A percentile compares a stretch with the other conserved stretches of the same genome.
Conservation (phyloP, 2,329 filamentous ascomycete genomes). For the Fusarium gaditjirri region DNA sequence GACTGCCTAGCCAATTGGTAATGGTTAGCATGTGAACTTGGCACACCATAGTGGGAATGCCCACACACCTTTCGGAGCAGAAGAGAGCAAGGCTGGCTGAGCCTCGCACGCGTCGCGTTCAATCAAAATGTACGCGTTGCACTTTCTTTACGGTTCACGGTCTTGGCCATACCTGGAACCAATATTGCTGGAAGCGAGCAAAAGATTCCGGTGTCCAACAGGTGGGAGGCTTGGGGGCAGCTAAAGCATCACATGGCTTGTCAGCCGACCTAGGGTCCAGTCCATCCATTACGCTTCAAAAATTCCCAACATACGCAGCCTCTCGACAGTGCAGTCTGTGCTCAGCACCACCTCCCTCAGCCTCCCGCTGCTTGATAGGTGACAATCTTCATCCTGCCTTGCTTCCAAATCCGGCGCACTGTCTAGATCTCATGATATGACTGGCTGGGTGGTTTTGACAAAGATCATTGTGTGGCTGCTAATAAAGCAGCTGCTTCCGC, state of each 20-base stretch:
- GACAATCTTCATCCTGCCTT: slow-evolving; percentile 10
- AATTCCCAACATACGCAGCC: slow-evolving; percentile 24
- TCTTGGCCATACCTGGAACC: slow-evolving; percentile 8
- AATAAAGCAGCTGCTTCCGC: slow-evolving; percentile 7
- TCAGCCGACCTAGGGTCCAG: slow-evolving; percentile 42
- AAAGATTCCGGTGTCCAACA: slow-evolving; percentile 16
- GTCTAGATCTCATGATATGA: slow-evolving; percentile 22
- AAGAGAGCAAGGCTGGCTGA: slow-evolving; percentile 33
- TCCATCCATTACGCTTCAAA: slow-evolving; percentile 22
- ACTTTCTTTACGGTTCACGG: background rate
- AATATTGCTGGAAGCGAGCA: slow-evolving; percentile 13
- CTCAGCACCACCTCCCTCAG: slow-evolving; percentile 26
- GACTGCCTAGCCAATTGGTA: slow-evolving; percentile 29
- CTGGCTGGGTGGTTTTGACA: slow-evolving; percentile 16
- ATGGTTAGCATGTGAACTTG: slow-evolving; percentile 34
- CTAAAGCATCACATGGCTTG: slow-evolving; percentile 42
- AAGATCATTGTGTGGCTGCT: slow-evolving; percentile 31
- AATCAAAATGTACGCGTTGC: slow-evolving; percentile 27
- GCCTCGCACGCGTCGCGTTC: slow-evolving; percentile 39
- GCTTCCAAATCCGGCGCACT: slow-evolving; percentile 31
- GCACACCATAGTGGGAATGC: slow-evolving; percentile 26
- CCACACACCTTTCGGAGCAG: slow-evolving; percentile 23
- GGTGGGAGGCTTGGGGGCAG: slow-evolving; percentile 11
- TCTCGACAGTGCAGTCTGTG: slow-evolving; percentile 20
- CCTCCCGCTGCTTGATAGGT: slow-evolving; percentile 23